A percentile compares a stretch with the other conserved stretches of the same genome.
Evolutionary conservation across 140 eudicot genomes (phyloP).

Genomic region (Senecio squalidus): DNA sequence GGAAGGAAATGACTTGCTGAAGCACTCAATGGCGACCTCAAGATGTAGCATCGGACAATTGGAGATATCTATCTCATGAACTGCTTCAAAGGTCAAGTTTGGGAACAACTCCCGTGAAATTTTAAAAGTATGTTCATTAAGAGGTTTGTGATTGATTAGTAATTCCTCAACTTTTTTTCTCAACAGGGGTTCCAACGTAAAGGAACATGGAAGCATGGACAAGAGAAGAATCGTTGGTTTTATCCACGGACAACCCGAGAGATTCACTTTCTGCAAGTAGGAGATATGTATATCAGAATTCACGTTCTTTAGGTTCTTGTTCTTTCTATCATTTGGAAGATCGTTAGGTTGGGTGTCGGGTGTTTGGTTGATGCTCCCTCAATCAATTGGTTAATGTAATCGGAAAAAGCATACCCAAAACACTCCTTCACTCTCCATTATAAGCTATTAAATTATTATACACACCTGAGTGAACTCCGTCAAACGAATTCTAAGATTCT

Average conservation of each 20-base stretch:
- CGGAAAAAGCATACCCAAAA: no score
- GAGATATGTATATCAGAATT: no score
- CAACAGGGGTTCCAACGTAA: slow-evolving; percentile 20
- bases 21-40: slow-evolving; percentile 50
- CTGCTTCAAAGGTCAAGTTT: slow-evolving; percentile 51
- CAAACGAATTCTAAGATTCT: slow-evolving; percentile 52
- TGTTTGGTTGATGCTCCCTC: not conserved
- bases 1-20: slow-evolving; percentile 70
- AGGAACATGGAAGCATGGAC: slow-evolving; percentile 53
- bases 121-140: slow-evolving; percentile 7
- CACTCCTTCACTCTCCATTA: no score
- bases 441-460: no score
- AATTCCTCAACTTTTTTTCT: slow-evolving; percentile 30
- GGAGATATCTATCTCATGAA: slow-evolving; percentile 67
- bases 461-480: slow-evolving; percentile 70
- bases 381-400: not conserved
- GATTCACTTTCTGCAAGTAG: slow-evolving; percentile 60
- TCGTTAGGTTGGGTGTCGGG: not conserved
- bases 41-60: slow-evolving; percentile 69
- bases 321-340: not conserved
- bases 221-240: slow-evolving; percentile 42
- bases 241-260: slow-evolving; percentile 73
- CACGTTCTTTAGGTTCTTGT: not conserved
- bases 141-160: slow-evolving; percentile 19
- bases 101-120: slow-evolving; percentile 33